Conservation (phyloP, 2,329 filamentous ascomycete species). For the Zalaria obscura region DNA sequence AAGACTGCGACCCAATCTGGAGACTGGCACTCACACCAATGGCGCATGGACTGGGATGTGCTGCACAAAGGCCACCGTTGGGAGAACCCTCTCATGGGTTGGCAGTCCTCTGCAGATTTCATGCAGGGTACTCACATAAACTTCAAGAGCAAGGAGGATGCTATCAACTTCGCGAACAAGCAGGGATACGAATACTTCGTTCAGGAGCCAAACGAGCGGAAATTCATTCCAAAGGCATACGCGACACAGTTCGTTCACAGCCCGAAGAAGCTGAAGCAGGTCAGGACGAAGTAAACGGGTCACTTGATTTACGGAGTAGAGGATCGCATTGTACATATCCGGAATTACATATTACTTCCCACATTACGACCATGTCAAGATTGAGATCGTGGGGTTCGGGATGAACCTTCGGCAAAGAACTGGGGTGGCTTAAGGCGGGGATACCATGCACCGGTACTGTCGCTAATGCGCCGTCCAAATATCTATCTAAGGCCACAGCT, state of each 20-base stretch:
- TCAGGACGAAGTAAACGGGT: conserved; percentile 59
- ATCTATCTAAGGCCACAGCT: conserved; percentile 46
- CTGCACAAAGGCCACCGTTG: conserved; percentile 84
- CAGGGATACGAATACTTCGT: conserved; percentile 99
- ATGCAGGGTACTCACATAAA: conserved; percentile 89
- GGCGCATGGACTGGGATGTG: conserved; percentile 98
- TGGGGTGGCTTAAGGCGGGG: too few relatives aligned
- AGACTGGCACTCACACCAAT: conserved; percentile 67
- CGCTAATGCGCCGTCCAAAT: too few relatives aligned
- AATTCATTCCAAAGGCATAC: conserved; percentile 82
- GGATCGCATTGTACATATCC: too few relatives aligned
- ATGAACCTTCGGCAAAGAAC: too few relatives aligned
- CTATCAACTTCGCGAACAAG: conserved; percentile 91
- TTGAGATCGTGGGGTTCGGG: too few relatives aligned
- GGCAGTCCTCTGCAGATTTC: conserved; percentile 88
- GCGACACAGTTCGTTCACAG: conserved; percentile 91
- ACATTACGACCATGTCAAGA: too few relatives aligned
- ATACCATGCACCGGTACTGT: too few relatives aligned
- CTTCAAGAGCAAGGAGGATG: conserved; percentile 89
- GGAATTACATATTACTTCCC: too few relatives aligned
- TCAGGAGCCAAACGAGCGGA: conserved; percentile 84
- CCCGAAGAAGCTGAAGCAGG: conserved; percentile 69
- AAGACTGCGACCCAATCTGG: conserved; percentile 97
- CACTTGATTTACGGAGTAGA: too few relatives aligned
- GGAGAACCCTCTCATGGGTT: conserved; percentile 98